These are phyloP conservation scores for Penicillium sp. DNA, from an alignment of 2,329 filamentous ascomycete genomes.

Conservation along the genomic window DNA sequence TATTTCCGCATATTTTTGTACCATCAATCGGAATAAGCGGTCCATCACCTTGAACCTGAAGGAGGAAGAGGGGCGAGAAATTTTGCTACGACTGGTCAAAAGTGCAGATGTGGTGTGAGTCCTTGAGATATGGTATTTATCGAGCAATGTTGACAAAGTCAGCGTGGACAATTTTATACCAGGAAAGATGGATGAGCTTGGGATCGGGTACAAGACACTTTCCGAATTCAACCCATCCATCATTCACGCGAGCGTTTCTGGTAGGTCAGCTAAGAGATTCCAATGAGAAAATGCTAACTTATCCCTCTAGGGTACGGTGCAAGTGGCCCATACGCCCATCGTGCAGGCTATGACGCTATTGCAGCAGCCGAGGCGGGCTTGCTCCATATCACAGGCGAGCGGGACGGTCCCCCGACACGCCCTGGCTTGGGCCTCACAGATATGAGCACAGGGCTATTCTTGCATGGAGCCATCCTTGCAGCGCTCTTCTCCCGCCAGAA, in stretches of 20 bases:
- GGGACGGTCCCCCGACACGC: slow-evolving; percentile 41
- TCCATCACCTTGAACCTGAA: slow-evolving; percentile 40
- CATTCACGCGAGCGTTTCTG: slow-evolving; percentile 47
- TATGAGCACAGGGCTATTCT: slow-evolving; percentile 48
- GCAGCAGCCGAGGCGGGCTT: slow-evolving; percentile 46
- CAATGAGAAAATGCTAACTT: neutral
- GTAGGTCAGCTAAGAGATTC: slow-evolving; percentile 5
- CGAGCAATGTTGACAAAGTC: neutral
- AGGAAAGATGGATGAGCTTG: slow-evolving; percentile 43
- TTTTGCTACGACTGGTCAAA: slow-evolving; percentile 39
- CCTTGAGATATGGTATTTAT: neutral
- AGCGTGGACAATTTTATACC: slow-evolving; percentile 48
- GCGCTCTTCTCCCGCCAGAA: slow-evolving; percentile 41
- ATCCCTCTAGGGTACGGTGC: slow-evolving; percentile 36
- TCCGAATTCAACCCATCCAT: slow-evolving; percentile 39
- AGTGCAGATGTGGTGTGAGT: slow-evolving; percentile 41
- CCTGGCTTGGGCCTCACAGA: slow-evolving; percentile 47
- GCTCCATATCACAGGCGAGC: slow-evolving; percentile 47
- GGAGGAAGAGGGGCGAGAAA: slow-evolving; percentile 24
- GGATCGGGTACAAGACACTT: slow-evolving; percentile 43
- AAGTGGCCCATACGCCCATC: slow-evolving; percentile 42
- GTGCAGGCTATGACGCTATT: slow-evolving; percentile 50
- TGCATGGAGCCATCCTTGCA: slow-evolving; percentile 47
- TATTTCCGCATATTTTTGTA: slow-evolving; percentile 46
- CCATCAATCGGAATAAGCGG: slow-evolving; percentile 48